Evolutionary conservation across 306 rosid species (phyloP), one percentile per base, ranked within the genome.

Genomic region (Corylus americana): DNA sequence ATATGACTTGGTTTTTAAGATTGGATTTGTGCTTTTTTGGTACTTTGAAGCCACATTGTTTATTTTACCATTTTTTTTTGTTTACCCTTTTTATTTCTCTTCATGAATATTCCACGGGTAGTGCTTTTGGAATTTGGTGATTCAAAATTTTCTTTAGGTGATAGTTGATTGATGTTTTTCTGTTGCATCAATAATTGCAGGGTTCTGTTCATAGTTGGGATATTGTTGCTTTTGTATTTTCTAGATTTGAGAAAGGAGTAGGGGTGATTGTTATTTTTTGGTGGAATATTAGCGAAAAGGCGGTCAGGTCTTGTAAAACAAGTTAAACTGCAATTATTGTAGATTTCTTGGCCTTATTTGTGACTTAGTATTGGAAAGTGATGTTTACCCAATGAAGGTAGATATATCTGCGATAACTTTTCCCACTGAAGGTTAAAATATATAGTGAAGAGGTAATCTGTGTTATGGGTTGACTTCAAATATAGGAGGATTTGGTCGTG

Each of bases 391-490:
- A 71, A 74, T 81, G 82, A 80, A 75, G 84, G 45, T 29, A 29
- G 76, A 75, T 39, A 62, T 69, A 49, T 69, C 54, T 81, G 74
- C 25, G 67, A 55, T 27, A 53, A 55, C 62, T 80, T 82, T 51
- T 54, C 66, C 25, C 77, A 13, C 77, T 48, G 11, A 44, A 45
- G 35, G 22, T 42, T 78, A 62, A 71, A 55, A 72, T 80, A 53
- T 69, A 16, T 79, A 31, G 71, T 45, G 55, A 70, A 61, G 84
- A 61, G 75, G 77, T 37, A 45, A 63, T 80, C 73, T 48, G 70
- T 68, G 20, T 54, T 58, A 83, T 83, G 90, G 84, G 85, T 78
- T 87, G 80, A 87, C 39, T 75, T 69, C 63, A 11, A 49, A 57
- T 47, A 54, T 69, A 50, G 70, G 44, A 77, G 66, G 63, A 55